Evolutionary conservation across 2,329 filamentous ascomycete species (phyloP), one percentile per base, ranked within the genome.

Genomic region (Fusarium circinatum): DNA sequence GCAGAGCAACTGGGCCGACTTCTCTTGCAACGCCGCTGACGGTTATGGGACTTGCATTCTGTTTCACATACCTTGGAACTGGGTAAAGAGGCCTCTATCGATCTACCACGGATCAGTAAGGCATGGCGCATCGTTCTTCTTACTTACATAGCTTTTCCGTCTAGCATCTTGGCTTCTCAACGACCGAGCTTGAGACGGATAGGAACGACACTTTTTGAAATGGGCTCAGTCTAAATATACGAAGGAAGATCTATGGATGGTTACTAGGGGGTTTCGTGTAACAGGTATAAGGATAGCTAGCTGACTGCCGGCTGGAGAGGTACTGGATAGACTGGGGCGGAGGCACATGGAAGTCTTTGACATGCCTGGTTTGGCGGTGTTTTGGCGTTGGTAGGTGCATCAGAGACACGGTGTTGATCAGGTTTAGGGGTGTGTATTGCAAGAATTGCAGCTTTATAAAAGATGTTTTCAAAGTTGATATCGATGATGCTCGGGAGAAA

Each of bases 341-440:
- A 68, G 59, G 66, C 58, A 57, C 55, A 62, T 65, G 47, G 63
- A 60, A 52, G 55, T 67, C 67, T 57, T 62, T 68, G 59, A 60
- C 63, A 65, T 73, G 65, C 62, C 66, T 73, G 74, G 42, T 68
- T 62, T 72, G 64, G 62, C 63, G 76, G 75, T 75, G 76, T 78
- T 78, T 76, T 65, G 76, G 76, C 76, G 76, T 78, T 78, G 73
- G 71, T 59, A 70, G 73, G 76, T 78, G 76, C 76, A 78, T 78
- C 75, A 78, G 61, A 78, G 70, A 56, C 60, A 76, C 69, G 73
- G 76, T 77, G 75, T 78, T 77, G 62, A 73, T 73, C 52, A 75
- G 69, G 73, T 73, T 73, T 58, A 61, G 22, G 65, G 59, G 58
- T 70, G 65, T 59, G 68, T 60, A 55, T 62, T 59, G 59, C 61